A percentile compares a stretch with the other conserved stretches of the same genome.
These are phyloP conservation scores for Colletotrichum lentis DNA, from an alignment of 2,329 filamentous ascomycete genomes.

Conservation along the genomic window DNA sequence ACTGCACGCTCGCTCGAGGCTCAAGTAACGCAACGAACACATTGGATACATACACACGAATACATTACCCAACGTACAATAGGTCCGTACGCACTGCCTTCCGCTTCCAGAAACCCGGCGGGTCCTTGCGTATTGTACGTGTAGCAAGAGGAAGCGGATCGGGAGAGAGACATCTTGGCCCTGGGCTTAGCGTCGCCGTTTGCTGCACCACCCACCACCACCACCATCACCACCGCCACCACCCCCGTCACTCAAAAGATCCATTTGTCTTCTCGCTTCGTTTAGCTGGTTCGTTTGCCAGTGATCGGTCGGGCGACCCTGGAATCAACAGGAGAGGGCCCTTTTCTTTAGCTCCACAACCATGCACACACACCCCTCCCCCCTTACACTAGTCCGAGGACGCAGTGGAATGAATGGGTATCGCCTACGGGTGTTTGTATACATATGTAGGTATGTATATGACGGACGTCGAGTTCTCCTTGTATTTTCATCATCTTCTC, in stretches of 20 bases:
- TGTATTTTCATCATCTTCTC: background rate
- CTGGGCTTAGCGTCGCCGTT: constrained; percentile 23
- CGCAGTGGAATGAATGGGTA: background rate
- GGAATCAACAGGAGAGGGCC: background rate
- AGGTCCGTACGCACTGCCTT: constrained; percentile 20
- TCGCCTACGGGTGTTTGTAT: background rate
- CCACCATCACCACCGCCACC: constrained; percentile 6
- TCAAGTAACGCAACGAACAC: background rate
- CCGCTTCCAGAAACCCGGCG: constrained; percentile 24
- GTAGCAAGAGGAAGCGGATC: background rate
- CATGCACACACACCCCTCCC: background rate
- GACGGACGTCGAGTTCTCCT: background rate
- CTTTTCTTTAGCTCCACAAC: constrained; percentile 5
- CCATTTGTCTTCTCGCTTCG: constrained; percentile 12
- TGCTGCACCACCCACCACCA: background rate
- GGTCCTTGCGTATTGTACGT: constrained; percentile 30
- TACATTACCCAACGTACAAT: background rate
- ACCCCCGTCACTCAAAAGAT: background rate
- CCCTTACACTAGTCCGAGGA: background rate
- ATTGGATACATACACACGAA: background rate
- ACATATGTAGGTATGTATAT: background rate
- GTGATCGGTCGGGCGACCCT: constrained; percentile 1
- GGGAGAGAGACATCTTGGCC: constrained; percentile 18
- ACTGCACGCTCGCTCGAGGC: background rate
- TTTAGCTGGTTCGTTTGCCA: constrained; percentile 19